These are phyloP conservation scores for Plasmodium gaboni DNA, from an alignment of 169 alveolate species.

Conservation along the genomic window DNA sequence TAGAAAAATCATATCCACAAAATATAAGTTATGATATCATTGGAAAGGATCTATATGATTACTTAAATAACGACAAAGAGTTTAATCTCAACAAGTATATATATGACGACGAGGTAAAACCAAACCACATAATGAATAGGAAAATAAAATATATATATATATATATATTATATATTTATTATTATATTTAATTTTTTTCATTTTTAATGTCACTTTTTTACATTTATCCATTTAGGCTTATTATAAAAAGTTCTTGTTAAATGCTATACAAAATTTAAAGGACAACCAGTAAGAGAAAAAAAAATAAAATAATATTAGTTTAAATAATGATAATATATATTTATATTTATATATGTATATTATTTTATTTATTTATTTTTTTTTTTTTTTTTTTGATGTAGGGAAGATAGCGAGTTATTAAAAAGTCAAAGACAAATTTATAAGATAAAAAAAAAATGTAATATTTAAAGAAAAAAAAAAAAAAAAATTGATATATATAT, in stretches of 20 bases:
- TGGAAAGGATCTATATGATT: slow-evolving; percentile 38
- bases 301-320: no score
- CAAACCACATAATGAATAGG: not conserved
- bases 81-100: slow-evolving; percentile 41
- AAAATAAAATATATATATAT: not conserved
- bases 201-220: not conserved
- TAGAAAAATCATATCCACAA: slow-evolving; percentile 48
- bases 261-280: slow-evolving; percentile 64
- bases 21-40: slow-evolving; percentile 21
- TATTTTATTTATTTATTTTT: not conserved
- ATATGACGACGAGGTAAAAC: slow-evolving; percentile 59
- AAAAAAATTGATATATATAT: not conserved
- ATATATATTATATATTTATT: not conserved
- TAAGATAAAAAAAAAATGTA: slow-evolving; percentile 73
- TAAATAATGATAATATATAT: not conserved
- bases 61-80: slow-evolving; percentile 1
- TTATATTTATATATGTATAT: not conserved
- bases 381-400: slow-evolving; percentile 10
- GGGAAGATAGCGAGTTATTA: slow-evolving; percentile 59
- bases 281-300: slow-evolving; percentile 59
- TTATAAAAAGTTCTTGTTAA: slow-evolving; percentile 52
- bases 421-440: slow-evolving; percentile 46
- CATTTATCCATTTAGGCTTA: slow-evolving; percentile 29
- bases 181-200: not conserved
- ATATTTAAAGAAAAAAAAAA: slow-evolving; percentile 4